These are phyloP conservation scores for Pavlovales sp. DNA, from an alignment of 208 protist genomes.

Conservation along the genomic window DNA sequence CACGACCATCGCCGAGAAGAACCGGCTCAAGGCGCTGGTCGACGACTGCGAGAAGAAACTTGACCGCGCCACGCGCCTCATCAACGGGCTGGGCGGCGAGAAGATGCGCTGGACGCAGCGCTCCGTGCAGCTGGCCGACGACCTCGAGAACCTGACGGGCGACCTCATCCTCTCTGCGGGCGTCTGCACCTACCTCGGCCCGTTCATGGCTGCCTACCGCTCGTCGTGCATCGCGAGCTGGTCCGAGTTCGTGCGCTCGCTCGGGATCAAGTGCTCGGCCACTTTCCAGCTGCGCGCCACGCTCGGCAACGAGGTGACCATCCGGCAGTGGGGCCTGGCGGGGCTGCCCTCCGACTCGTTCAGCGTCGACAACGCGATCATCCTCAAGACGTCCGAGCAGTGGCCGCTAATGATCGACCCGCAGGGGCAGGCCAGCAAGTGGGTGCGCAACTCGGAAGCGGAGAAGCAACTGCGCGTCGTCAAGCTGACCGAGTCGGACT, in stretches of 20 bases:
- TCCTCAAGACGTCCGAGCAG: constrained; percentile 47
- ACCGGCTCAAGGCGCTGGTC: constrained; percentile 80
- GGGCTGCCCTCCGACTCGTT: constrained; percentile 61
- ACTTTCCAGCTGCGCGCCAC: constrained; percentile 15
- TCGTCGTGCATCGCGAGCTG: constrained; percentile 68
- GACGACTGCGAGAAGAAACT: constrained; percentile 86
- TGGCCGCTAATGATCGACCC: constrained; percentile 70
- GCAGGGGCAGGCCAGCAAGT: constrained; percentile 78
- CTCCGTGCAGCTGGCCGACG: constrained; percentile 71
- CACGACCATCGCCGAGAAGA: constrained; percentile 76
- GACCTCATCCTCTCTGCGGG: constrained; percentile 87
- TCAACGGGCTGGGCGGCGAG: constrained; percentile 84
- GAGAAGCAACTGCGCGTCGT: constrained; percentile 44
- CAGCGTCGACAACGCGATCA: constrained; percentile 68
- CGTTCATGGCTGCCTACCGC: constrained; percentile 87
- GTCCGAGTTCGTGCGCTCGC: constrained; percentile 32
- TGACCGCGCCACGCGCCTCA: constrained; percentile 84
- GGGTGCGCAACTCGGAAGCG: constrained; percentile 59
- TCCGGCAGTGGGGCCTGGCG: constrained; percentile 46
- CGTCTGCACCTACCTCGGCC: constrained; percentile 88
- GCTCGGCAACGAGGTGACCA: constrained; percentile 32
- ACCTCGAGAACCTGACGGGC: constrained; percentile 78
- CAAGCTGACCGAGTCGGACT: constrained; percentile 56
- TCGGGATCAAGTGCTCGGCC: not conserved
- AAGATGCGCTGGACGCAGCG: constrained; percentile 81